Conservation (phyloP, 441 rosid species). For the Iberis amara region DNA sequence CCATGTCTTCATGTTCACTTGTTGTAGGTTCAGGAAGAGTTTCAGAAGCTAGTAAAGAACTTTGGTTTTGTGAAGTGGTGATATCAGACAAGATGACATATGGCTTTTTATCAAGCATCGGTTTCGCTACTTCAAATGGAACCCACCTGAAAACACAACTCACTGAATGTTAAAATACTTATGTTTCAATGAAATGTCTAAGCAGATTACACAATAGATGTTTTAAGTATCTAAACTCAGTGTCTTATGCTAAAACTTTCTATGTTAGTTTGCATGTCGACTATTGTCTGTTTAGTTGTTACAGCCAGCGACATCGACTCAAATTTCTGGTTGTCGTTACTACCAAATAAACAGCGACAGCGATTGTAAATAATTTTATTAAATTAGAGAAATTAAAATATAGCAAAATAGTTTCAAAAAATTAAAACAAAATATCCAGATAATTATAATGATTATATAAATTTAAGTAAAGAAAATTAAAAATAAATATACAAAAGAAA, state of each 20-base stretch:
- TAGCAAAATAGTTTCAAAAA: too few species aligned
- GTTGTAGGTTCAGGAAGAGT: constrained; percentile 29
- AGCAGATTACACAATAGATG: constrained; percentile 3
- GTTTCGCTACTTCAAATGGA: constrained; percentile 50
- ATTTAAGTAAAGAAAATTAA: too few species aligned
- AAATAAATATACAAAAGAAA: too few species aligned
- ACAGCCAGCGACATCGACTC: too few species aligned
- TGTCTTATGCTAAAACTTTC: background rate
- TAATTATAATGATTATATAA: too few species aligned
- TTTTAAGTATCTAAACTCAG: constrained; percentile 12
- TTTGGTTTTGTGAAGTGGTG: constrained; percentile 35
- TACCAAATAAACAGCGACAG: too few species aligned
- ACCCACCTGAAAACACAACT: constrained; percentile 67
- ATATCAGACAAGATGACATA: constrained; percentile 65
- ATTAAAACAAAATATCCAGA: too few species aligned
- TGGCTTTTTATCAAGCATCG: constrained; percentile 59
- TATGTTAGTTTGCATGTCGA: too few species aligned
- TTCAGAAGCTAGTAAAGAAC: constrained; percentile 14
- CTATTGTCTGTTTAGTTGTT: too few species aligned
- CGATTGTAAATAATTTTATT: too few species aligned
- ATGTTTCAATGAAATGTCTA: background rate
- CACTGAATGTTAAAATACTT: background rate
- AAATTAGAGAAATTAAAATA: too few species aligned
- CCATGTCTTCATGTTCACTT: constrained; percentile 39
- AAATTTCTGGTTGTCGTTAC: too few species aligned